Base-by-base conservation (phyloP, 2,329 filamentous ascomycete species). In the Alternaria ethzedia region DNA sequence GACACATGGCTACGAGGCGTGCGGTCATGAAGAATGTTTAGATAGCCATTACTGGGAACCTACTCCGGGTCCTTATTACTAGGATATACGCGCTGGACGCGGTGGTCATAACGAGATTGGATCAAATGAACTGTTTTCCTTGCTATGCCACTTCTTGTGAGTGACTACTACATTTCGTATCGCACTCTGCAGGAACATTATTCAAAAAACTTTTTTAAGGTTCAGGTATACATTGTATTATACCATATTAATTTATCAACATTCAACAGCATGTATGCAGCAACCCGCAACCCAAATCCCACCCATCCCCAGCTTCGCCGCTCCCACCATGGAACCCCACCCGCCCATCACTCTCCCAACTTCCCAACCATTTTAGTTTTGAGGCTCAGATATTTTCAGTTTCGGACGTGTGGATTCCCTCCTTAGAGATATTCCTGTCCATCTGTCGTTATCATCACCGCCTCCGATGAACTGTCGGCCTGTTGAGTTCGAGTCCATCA, bases 11-110 rank as follows among this genome's bases (percentile, higher is more conserved):
- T 79, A 73, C 57, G 74, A 75, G 66, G 51, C 64, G 50, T 79
- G 76, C 59, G 74, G 72, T 43, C 54, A 64, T 10, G 64, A 69
- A 8, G 69, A 76, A 21, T 57, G 65, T 23, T 59, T 79, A 44
- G 64, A 75, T n/a, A 70, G 70, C 17, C 70, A 76, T 54, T 77
- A 75, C 36, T 79, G 73, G 75, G 71, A 77, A 50, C 28, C 47
- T 47, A 28, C 50, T 13, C 12, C 52, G 8, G 25, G 44, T 15
- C 50, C 43, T 6, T 41, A 26, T 15, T 59, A 32, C 57, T 59
- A 59, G 50, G 36, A 17, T 41, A 6, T 17, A 17, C 36, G 36
- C 36, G 36, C 36, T 41, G 36, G 36, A 17, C n/a, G n/a, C 36
- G 36, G 36, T 17, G 9, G 36, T 9, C 17, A 17, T 41, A 11